A percentile compares a stretch with the other conserved stretches of the same genome.
phyloP scores from a whole-genome alignment of 2,329 filamentous ascomycete genomes.

The Zasmidium angulare region DNA sequence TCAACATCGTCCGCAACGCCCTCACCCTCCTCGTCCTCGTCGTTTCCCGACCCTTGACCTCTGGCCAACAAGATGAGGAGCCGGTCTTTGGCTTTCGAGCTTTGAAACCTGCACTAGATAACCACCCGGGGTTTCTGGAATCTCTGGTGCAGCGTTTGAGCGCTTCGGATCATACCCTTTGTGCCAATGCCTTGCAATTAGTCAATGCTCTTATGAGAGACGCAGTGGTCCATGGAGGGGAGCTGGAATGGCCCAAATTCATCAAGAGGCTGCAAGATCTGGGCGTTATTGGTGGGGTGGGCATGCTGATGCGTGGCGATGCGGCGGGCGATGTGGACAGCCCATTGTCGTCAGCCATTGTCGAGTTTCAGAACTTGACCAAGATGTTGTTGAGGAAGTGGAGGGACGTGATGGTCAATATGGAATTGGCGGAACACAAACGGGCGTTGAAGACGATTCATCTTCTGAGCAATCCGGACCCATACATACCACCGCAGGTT shows the following conservation, averaged over 20 bases:
- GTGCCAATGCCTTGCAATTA: conserved; percentile 90
- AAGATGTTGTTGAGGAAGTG: conserved; percentile 62
- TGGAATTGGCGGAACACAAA: conserved; percentile 85
- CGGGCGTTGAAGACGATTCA: conserved; percentile 83
- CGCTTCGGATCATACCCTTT: conserved; percentile 91
- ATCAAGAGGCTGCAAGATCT: conserved; percentile 92
- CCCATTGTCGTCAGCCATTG: conserved; percentile 79
- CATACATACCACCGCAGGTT: conserved; percentile 54
- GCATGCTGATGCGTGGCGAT: conserved; percentile 87
- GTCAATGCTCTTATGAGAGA: conserved; percentile 95
- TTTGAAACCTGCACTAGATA: conserved; percentile 84
- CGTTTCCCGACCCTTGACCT: conserved; percentile 71
- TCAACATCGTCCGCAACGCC: conserved; percentile 94
- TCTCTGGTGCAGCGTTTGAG: conserved; percentile 89
- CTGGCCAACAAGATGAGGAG: conserved; percentile 50
- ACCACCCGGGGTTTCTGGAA: conserved; percentile 91
- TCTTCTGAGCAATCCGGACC: conserved; percentile 53
- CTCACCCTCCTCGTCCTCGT: conserved; percentile 96
- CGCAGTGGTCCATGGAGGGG: conserved; percentile 73
- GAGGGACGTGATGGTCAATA: conserved; percentile 79
- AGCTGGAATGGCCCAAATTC: conserved; percentile 90
- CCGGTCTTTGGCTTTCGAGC: conserved; percentile 82
- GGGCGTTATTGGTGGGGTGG: conserved; percentile 88
- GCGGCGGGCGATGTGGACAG: conserved; percentile 87
- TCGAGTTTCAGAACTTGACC: conserved; percentile 86